Conservation (phyloP, 2,329 filamentous ascomycete genomes). For the Byssochlamys sp. region DNA sequence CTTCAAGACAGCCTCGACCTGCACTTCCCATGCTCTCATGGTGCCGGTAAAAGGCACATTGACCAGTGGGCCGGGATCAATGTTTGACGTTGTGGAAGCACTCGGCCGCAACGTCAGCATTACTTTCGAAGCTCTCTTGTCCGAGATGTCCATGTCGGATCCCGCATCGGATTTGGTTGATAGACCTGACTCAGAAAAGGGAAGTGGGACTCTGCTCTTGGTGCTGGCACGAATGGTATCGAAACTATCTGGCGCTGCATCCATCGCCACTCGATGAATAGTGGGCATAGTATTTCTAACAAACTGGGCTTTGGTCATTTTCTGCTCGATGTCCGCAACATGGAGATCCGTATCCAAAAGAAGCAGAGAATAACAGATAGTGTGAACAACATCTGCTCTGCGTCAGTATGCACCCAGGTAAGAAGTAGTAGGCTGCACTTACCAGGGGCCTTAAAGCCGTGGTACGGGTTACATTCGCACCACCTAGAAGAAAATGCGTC, state of each 20-base stretch:
- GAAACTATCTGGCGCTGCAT: slow-evolving; percentile 60
- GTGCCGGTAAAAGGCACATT: slow-evolving; percentile 65
- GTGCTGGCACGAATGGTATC: slow-evolving; percentile 41
- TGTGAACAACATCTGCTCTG: slow-evolving; percentile 75
- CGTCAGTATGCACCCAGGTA: slow-evolving; percentile 20
- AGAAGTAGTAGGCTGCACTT: slow-evolving; percentile 26
- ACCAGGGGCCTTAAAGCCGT: slow-evolving; percentile 86
- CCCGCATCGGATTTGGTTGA: slow-evolving; percentile 8
- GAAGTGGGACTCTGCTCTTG: slow-evolving; percentile 11
- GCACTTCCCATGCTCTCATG: slow-evolving; percentile 72
- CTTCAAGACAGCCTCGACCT: slow-evolving; percentile 83
- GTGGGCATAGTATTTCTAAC: slow-evolving; percentile 93
- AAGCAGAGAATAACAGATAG: slow-evolving; percentile 91
- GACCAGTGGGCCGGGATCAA: slow-evolving; percentile 58
- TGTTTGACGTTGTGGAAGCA: slow-evolving; percentile 22
- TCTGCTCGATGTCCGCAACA: slow-evolving; percentile 84
- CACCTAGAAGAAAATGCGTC: slow-evolving; percentile 81
- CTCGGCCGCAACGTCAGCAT: slow-evolving; percentile 2
- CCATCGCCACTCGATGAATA: slow-evolving; percentile 64
- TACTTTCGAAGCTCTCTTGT: neutral
- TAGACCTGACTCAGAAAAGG: slow-evolving; percentile 19
- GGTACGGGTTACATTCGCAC: slow-evolving; percentile 84
- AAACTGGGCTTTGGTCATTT: slow-evolving; percentile 92
- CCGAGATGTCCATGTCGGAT: slow-evolving; percentile 1
- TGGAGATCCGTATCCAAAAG: slow-evolving; percentile 93